Evolutionary conservation across 2,329 filamentous ascomycete species (phyloP).

Genomic region (Cylindrodendrum hubeiense): DNA sequence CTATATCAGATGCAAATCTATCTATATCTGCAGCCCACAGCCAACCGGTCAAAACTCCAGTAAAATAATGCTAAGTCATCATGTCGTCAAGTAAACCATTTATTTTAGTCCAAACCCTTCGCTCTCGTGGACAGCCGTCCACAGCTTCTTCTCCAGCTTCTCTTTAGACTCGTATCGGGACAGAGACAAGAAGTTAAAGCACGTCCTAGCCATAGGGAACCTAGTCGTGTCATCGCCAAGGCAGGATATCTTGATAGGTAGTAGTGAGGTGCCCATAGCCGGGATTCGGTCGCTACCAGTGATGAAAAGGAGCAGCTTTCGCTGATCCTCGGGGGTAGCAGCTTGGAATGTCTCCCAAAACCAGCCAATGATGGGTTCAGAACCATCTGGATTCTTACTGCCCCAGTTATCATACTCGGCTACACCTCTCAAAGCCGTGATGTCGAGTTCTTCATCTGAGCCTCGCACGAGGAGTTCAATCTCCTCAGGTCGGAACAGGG

Average conservation of each 20-base stretch:
- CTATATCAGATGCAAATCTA: conserved; percentile 26
- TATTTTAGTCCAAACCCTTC: conserved; percentile 93
- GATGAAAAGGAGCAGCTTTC: conserved; percentile 85
- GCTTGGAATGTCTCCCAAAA: conserved; percentile 87
- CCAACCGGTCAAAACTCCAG: conserved; percentile 35
- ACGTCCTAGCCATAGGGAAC: conserved; percentile 89
- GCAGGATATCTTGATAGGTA: conserved; percentile 82
- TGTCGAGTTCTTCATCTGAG: conserved; percentile 86
- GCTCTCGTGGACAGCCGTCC: conserved; percentile 89
- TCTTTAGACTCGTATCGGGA: conserved; percentile 77
- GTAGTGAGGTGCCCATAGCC: conserved; percentile 84
- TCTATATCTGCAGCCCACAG: conserved; percentile 13
- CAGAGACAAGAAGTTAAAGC: conserved; percentile 87
- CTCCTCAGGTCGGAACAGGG: conserved; percentile 89
- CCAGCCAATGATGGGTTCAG: conserved; percentile 80
- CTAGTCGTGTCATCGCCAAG: conserved; percentile 79
- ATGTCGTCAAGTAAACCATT: conserved; percentile 39
- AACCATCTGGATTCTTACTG: conserved; percentile 63
- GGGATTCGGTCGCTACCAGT: conserved; percentile 93
- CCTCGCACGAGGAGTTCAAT: conserved; percentile 90
- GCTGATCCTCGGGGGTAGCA: conserved; percentile 75
- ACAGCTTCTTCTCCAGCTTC: conserved; percentile 78
- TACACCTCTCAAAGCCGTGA: conserved; percentile 79
- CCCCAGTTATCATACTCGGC: conserved; percentile 88
- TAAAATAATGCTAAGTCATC: conserved; percentile 33